Evolutionary conservation across 768 basidiomycete species (phyloP).

Genomic region (Macrolepiota dolichaula): DNA sequence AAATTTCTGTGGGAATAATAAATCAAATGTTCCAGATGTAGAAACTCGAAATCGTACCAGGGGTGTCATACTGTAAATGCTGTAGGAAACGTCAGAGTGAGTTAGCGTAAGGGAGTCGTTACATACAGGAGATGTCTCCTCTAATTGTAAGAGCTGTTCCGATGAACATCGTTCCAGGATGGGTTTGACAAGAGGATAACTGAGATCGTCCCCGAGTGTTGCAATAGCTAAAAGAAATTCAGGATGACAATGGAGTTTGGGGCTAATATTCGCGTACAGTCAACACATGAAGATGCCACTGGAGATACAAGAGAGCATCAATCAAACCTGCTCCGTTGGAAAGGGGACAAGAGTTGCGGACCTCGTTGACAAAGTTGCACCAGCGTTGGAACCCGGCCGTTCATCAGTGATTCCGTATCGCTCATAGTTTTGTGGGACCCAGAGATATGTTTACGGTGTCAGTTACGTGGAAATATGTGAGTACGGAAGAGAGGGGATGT

Average conservation of each 20-base stretch:
- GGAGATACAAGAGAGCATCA: background rate
- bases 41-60: slow-evolving; percentile 34
- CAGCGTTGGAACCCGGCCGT: slow-evolving; percentile 54
- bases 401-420: slow-evolving; percentile 14
- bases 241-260: background rate
- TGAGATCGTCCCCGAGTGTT: slow-evolving; percentile 60
- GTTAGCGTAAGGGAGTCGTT: background rate
- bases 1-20: slow-evolving; percentile 46
- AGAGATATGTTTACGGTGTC: background rate
- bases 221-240: slow-evolving; percentile 45
- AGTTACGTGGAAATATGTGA: background rate
- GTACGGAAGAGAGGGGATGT: background rate
- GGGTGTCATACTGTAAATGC: slow-evolving; percentile 54
- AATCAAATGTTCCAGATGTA: slow-evolving; percentile 9
- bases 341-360: slow-evolving; percentile 28
- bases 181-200: slow-evolving; percentile 65
- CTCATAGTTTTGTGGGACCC: slow-evolving; percentile 16
- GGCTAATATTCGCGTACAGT: background rate
- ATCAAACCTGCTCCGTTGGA: slow-evolving; percentile 4
- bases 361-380: slow-evolving; percentile 73
- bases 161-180: slow-evolving; percentile 71
- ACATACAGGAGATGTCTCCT: slow-evolving; percentile 68
- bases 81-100: slow-evolving; percentile 19
- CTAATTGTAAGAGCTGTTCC: slow-evolving; percentile 66
- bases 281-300: slow-evolving; percentile 7